Evolutionary conservation across 768 basidiomycete species (phyloP), one percentile per base, ranked within the genome.

Genomic region (Omphalotus guepiniiformis): DNA sequence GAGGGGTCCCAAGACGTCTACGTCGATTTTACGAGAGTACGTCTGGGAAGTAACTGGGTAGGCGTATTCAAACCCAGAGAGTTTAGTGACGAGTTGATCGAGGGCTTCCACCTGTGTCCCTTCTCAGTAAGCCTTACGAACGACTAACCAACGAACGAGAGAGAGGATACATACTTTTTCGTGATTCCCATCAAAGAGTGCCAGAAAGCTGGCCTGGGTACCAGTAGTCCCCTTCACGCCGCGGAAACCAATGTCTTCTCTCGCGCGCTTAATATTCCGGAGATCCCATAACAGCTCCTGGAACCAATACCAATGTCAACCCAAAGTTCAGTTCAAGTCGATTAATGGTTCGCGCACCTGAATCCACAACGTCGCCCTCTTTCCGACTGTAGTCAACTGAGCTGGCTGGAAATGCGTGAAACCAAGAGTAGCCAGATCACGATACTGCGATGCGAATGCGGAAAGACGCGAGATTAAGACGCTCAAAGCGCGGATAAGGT

Each of bases 221-320:
- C 96, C 96, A 0, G 96, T 99, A 0, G 96, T 98, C n/a, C 96
- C 96, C 68, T 99, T 99, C 42, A 95, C 96, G 38, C 96, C 96
- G 46, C 96, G 82, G 75, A 99, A 98, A 3, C 96, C 95, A 41
- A 99, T 67, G 63, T 98, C 95, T 53, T 90, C 84, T 19, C 91
- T 73, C 0, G 89, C 93, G 25, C 95, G 82, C 62, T 84, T 82
- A 60, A 99, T 75, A 64, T 97, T 97, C 16, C 95, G 77, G 49
- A 99, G 72, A 65, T 99, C 96, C 95, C 94, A 97, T 1, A 98
- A 73, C 2, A 99, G 76, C 59, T 99, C 96, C 82, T 90, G 53
- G 8, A 34, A 15, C 15, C 25, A n/a, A n/a, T n/a, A n/a, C n/a
- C 13, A 13, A 43, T 36, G 36, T 30, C 21, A 42, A 19, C 13